Percentiles rank a stretch among this genome's conserved stretches.
Conservation (phyloP, 2,329 filamentous ascomycete species). For the Stachybotrys chartarum region DNA sequence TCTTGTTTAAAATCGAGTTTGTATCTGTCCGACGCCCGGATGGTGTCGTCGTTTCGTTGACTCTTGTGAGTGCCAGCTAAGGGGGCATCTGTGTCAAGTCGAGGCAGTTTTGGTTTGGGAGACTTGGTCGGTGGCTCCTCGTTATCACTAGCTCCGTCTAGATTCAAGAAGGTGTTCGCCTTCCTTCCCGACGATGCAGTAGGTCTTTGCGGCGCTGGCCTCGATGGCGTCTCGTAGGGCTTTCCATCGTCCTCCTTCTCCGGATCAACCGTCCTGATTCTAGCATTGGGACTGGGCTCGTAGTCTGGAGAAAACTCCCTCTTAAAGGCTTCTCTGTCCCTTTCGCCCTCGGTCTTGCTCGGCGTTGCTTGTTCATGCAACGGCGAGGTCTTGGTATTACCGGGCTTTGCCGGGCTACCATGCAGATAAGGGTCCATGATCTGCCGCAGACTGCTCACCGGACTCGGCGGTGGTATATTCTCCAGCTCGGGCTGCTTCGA, state of each 20-base stretch:
- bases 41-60: constrained; percentile 18
- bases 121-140: constrained; percentile 22
- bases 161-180: constrained; percentile 43
- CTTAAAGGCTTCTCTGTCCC: constrained; percentile 26
- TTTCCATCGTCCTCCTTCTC: constrained; percentile 25
- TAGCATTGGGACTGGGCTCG: constrained; percentile 62
- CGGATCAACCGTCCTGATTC: constrained; percentile 57
- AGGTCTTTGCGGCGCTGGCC: constrained; percentile 22
- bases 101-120: constrained; percentile 6
- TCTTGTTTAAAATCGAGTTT: constrained; percentile 15
- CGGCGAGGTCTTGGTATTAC: constrained; percentile 1
- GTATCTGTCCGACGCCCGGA: constrained; percentile 17
- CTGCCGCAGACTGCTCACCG: constrained; percentile 73
- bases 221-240: constrained; percentile 25
- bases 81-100: neutral
- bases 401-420: constrained; percentile 16
- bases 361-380: neutral
- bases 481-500: constrained; percentile 21
- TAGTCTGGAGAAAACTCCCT: constrained; percentile 71
- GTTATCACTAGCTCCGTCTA: constrained; percentile 40
- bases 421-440: constrained; percentile 81
- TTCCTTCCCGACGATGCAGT: constrained; percentile 21
- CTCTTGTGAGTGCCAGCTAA: neutral
- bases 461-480: constrained; percentile 38
- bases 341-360: neutral